These are phyloP conservation scores for Penicillium silybi DNA, from an alignment of 495 filamentous ascomycete genomes.

Conservation along the genomic window DNA sequence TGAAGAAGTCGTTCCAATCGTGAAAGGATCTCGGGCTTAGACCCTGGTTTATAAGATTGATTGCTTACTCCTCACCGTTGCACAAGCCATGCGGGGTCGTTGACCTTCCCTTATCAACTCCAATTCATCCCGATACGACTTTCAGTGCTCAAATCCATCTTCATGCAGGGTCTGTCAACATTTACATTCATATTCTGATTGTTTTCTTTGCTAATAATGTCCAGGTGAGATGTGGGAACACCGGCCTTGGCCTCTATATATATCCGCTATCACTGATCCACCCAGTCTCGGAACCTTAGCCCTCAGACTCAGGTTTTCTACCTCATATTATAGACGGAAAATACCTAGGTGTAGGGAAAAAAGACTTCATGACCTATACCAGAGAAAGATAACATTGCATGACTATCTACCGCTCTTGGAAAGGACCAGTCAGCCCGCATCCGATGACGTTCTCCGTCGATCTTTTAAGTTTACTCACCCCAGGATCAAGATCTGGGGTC, in stretches of 20 bases:
- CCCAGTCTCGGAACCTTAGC: neutral
- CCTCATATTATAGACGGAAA: neutral
- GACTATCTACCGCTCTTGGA: neutral
- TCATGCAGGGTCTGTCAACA: neutral
- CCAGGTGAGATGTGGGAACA: neutral
- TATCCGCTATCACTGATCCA: neutral
- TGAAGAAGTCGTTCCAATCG: neutral
- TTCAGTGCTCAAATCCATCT: neutral
- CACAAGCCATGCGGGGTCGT: neutral
- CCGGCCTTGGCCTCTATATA: neutral
- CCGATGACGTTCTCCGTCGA: constrained; percentile 11
- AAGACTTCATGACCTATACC: neutral
- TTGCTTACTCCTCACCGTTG: neutral
- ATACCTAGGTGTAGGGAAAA: neutral
- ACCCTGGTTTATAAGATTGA: neutral
- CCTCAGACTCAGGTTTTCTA: neutral
- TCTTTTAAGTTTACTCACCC: neutral
- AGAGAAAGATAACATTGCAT: neutral
- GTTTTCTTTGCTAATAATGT: neutral
- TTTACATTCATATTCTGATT: neutral
- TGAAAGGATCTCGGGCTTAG: neutral
- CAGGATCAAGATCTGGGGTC: neutral
- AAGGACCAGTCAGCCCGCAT: constrained; percentile 7
- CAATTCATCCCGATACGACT: neutral
- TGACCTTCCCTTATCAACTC: neutral